Base-by-base conservation (phyloP, 2,329 filamentous ascomycete genomes). In the Aspergillus terreus region DNA sequence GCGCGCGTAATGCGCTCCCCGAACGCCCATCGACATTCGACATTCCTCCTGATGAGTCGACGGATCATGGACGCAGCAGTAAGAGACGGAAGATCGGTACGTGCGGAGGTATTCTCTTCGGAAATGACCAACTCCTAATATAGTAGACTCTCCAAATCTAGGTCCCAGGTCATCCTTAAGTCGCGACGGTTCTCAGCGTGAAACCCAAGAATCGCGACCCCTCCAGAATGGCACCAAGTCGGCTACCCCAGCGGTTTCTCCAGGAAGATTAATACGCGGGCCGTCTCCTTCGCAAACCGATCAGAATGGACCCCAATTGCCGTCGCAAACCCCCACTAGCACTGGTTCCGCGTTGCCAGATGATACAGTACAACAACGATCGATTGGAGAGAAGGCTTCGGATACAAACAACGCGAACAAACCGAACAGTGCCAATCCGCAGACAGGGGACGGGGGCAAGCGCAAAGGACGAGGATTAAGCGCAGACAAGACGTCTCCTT, bases 21-120 rank as follows among this genome's bases (percentile, higher is more conserved):
- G 57, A 57, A 21, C 62, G 68, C 33, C 65, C 63, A 14, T 71
- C 70, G 14, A 60, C 66, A 32, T 72, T 70, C 47, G 70, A 73
- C 46, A 63, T 71, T 49, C 67, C 68, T 1, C 57, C 58, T 4
- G 68, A 73, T 19, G 65, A 67, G 27, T 54, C 57, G 19, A 48
- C 58, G 12, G 60, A 65, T 23, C 57, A 60, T 33, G 56, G 51
- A 10, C 63, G 61, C 38, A 67, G 62, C 50, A 64, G 54, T 25
- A 71, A 71, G 55, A 57, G 67, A 46, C 63, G 68, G 56, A 69
- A 59, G 52, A 58, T 68, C 35, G 62, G 69, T 71, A 49, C 11
- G 68, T 63, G n/a, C 17, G 44, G 27, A 11, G 27, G 15, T 9
- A n/a, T 19, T 10, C 23, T 30, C 23, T 21, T 6, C 5, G 17